Base-by-base conservation (phyloP, 106 monocot genomes). In the Platanthera zijinensis region DNA sequence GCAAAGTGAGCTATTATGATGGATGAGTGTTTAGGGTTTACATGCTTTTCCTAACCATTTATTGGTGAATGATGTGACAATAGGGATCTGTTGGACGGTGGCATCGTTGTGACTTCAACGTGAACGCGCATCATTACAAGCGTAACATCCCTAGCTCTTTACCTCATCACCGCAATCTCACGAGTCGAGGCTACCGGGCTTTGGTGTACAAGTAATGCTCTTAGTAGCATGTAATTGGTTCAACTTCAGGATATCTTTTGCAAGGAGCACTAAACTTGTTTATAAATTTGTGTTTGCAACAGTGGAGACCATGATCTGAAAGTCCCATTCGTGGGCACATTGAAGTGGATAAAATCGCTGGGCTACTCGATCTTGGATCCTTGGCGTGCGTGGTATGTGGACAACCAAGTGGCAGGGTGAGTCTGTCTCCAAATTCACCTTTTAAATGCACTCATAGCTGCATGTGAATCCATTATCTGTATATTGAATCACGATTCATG, bases 341-440 rank as follows among this genome's bases (percentile, higher is more conserved):
- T 69, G 53, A 57, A 53, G 70, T 81, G 76, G 76, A 76, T 81
- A 8, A 48, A 32, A 48, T 70, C 75, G 6, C 81, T 81, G n/a
- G 52, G 54, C 6, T 82, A 63, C 51, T 28, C 67, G 7, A 32
- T 80, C 46, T 47, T 80, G 50, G 68, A 75, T 67, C 74, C 74
- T 8, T 80, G 80, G 80, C 7, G 75, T 52, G 74, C 80, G 7
- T 80, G 87, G 87, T 63, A 78, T 62, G 76, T 79, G 15, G 59
- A 69, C 50, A 76, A 77, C 57, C 84, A 82, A 84, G 81, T 83
- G 71, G 87, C 87, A 30, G 87, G 87, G 87, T 84, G 39, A 50
- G 71, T 39, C 39, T 39, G 3, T 39, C 39, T 39, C 39, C 39
- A 39, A 39, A 39, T 39, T 2, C 39, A 39, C 39, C 39, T 39